A percentile compares a stretch with the other conserved stretches of the same genome.
Evolutionary conservation across 2,329 filamentous ascomycete genomes (phyloP).

Genomic region (Incumbomyces lentus): DNA sequence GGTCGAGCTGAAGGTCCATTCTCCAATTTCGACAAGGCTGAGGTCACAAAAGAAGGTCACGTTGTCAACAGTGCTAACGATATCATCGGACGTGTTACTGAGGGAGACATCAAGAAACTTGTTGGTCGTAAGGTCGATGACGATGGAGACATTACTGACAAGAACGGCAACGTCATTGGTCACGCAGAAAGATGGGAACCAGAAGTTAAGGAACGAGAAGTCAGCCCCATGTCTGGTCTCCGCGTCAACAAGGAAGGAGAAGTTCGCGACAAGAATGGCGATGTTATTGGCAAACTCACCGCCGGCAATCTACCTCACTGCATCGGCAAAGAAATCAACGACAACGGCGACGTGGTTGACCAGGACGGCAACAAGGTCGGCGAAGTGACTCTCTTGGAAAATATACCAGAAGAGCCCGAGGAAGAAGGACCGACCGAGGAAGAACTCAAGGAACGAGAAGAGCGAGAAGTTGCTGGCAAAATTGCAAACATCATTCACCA

Average conservation of each 20-base stretch:
- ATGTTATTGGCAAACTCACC: slow-evolving; percentile 37
- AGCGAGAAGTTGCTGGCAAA: slow-evolving; percentile 66
- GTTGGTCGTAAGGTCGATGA: slow-evolving; percentile 57
- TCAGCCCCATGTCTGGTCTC: slow-evolving; percentile 50
- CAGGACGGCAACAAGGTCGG: slow-evolving; percentile 54
- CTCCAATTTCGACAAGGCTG: slow-evolving; percentile 48
- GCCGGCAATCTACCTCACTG: slow-evolving; percentile 33
- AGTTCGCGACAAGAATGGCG: slow-evolving; percentile 35
- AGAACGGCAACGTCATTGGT: slow-evolving; percentile 56
- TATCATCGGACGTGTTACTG: slow-evolving; percentile 49
- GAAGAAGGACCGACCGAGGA: slow-evolving; percentile 33
- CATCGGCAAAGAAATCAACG: slow-evolving; percentile 35
- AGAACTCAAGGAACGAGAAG: slow-evolving; percentile 48
- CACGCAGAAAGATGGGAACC: slow-evolving; percentile 60
- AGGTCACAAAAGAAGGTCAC: slow-evolving; percentile 48
- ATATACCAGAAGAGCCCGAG: slow-evolving; percentile 40
- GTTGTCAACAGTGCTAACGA: slow-evolving; percentile 43
- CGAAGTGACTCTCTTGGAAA: slow-evolving; percentile 52
- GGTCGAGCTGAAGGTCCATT: slow-evolving; percentile 38
- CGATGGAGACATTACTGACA: slow-evolving; percentile 59
- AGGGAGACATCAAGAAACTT: slow-evolving; percentile 55
- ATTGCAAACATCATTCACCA: slow-evolving; percentile 64
- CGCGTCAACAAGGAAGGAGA: slow-evolving; percentile 44
- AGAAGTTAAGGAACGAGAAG: slow-evolving; percentile 42
- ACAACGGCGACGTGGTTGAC: slow-evolving; percentile 46